These are phyloP conservation scores for Calonectria crousiana DNA, from an alignment of 2,329 filamentous ascomycete genomes.

Conservation along the genomic window DNA sequence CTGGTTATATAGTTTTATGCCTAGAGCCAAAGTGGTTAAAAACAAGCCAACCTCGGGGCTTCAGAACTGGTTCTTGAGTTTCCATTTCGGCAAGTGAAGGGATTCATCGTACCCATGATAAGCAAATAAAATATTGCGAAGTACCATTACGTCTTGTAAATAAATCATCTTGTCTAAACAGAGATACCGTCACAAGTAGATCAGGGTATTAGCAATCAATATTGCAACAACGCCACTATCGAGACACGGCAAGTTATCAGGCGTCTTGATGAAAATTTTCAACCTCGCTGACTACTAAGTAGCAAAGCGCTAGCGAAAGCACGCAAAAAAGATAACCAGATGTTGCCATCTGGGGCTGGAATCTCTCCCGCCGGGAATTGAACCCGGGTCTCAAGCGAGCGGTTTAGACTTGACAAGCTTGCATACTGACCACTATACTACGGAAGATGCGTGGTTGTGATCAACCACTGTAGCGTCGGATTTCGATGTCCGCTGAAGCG, in stretches of 20 bases:
- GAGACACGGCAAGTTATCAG: not conserved
- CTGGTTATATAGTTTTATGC: not conserved
- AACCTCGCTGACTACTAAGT: too few relatives aligned
- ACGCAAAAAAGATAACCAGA: not conserved
- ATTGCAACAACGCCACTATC: not conserved
- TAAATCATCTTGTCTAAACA: not conserved
- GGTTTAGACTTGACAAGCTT: too few relatives aligned
- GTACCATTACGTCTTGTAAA: not conserved
- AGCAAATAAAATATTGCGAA: not conserved
- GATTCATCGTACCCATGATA: not conserved
- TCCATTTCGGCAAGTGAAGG: not conserved
- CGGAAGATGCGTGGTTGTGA: too few relatives aligned
- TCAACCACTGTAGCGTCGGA: too few relatives aligned
- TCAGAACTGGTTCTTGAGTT: not conserved
- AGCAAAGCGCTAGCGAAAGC: not conserved
- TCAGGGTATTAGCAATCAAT: not conserved
- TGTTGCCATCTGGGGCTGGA: not conserved
- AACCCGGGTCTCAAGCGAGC: too few relatives aligned
- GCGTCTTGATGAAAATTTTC: not conserved
- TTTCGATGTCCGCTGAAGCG: not conserved
- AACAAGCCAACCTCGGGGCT: not conserved
- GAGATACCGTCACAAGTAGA: not conserved
- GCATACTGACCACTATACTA: too few relatives aligned
- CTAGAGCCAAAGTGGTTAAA: not conserved
- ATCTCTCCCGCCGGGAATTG: too few relatives aligned